Evolutionary conservation across 371 early-diverging fungal species (phyloP), one percentile per base, ranked within the genome.

Genomic region (Gilbertella persicaria): DNA sequence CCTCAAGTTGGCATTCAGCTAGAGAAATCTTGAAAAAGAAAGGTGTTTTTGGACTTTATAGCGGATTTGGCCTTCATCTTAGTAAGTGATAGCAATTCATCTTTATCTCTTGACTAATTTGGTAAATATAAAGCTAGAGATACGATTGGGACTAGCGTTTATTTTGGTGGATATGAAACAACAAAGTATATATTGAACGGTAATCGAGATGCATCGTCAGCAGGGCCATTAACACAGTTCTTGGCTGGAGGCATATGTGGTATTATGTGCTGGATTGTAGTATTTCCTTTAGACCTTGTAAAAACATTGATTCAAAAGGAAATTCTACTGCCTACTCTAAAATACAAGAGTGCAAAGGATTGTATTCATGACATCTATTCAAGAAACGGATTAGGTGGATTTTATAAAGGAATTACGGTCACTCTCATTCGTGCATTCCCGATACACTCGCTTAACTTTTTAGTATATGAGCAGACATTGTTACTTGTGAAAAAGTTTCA

Each of bases 221-320:
- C 88, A 3, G 87, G 87, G 4, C 87, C 86, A 12, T 63, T 84
- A 56, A 83, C 84, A 0, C 88, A 88, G 30, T 84, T 90, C 66
- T 54, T 90, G 20, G 85, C 92, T 5, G 92, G 90, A 30, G 92
- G 90, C n/a, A 69, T 83, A 5, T 88, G 90, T 60, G 93, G 93
- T 17, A 82, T 89, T 4, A 63, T 89, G 46, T 88, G 88, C 5
- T 92, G 93, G 92, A 63, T 89, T 40, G 73, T 88, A 2, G 86
- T 90, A 7, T 93, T 93, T 55, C 93, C 93, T 5, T 64, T 90
- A 5, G 93, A 93, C 60, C 58, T 90, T 39, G 79, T 92, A 16
- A 92, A 92, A 58, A 86, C 90, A 0, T 67, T 83, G 36, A 75
- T 89, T 48, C 93, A 91, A 62, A 88, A 87, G 55, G 89, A 91